phyloP scores from a whole-genome alignment of 2,329 filamentous ascomycete species.

The Epichloe sp. region DNA sequence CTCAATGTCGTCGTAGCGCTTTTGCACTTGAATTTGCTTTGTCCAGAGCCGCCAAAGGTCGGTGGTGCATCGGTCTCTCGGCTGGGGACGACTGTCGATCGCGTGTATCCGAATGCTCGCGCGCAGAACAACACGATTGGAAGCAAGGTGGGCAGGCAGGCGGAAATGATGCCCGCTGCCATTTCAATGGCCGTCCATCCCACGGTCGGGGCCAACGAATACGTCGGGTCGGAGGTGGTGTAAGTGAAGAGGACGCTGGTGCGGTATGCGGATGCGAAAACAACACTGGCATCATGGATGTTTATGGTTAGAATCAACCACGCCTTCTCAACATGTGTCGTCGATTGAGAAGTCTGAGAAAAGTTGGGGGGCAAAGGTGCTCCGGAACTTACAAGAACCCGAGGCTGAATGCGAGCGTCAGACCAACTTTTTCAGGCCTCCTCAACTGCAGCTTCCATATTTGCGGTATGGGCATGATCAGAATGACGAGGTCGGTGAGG shows the following conservation, averaged over 20 bases:
- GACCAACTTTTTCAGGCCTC: constrained; percentile 27
- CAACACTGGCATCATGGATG: constrained; percentile 20
- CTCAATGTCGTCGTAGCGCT: constrained; percentile 8
- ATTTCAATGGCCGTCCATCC: constrained; percentile 37
- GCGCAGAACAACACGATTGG: constrained; percentile 28
- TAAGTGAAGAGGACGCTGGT: constrained; percentile 34
- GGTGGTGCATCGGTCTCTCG: constrained; percentile 11
- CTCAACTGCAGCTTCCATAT: constrained; percentile 32
- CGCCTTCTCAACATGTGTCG: neutral
- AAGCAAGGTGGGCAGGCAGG: constrained; percentile 38
- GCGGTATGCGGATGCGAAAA: constrained; percentile 35
- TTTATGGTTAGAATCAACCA: neutral
- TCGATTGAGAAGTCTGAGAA: neutral
- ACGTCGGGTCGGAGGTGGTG: constrained; percentile 25
- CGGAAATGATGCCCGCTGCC: constrained; percentile 37
- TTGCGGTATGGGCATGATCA: constrained; percentile 29
- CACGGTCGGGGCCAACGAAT: constrained; percentile 31
- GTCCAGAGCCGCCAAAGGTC: constrained; percentile 12
- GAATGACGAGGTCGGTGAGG: constrained; percentile 31
- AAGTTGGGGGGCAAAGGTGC: neutral
- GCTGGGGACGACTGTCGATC: constrained; percentile 11
- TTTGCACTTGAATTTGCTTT: constrained; percentile 5
- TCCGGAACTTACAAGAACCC: constrained; percentile 27
- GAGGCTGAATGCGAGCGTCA: constrained; percentile 30
- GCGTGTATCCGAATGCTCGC: constrained; percentile 27